These are phyloP conservation scores for Westerdykella aurantiaca DNA, from an alignment of 2,329 filamentous ascomycete species.

Conservation along the genomic window DNA sequence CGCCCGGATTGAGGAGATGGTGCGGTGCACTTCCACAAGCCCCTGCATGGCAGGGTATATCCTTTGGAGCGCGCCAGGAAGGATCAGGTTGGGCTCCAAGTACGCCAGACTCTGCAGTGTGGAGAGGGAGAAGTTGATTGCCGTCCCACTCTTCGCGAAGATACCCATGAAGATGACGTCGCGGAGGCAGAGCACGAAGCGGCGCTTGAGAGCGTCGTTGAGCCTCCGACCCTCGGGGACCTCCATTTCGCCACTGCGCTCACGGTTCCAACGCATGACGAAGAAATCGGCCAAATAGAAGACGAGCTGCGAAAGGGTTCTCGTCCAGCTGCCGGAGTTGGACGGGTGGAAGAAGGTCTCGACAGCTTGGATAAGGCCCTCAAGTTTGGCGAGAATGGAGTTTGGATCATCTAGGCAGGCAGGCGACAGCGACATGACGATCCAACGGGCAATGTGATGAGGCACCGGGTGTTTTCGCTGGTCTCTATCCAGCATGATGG, in stretches of 20 bases:
- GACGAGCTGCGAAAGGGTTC: constrained; percentile 79
- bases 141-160: constrained; percentile 88
- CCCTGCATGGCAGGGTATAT: constrained; percentile 98
- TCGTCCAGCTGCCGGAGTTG: constrained; percentile 89
- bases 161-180: constrained; percentile 98
- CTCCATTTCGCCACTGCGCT: constrained; percentile 87
- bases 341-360: constrained; percentile 99
- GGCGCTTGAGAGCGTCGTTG: constrained; percentile 71
- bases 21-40: constrained; percentile 92
- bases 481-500: constrained; percentile 83
- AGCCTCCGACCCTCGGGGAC: constrained; percentile 74
- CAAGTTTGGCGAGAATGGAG: constrained; percentile 77
- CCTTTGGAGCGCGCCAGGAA: constrained; percentile 87
- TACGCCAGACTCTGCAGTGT: constrained; percentile 85
- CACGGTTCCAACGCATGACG: constrained; percentile 94
- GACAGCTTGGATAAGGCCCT: constrained; percentile 87
- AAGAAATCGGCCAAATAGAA: constrained; percentile 94
- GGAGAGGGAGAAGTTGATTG: constrained; percentile 86
- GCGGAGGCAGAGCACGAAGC: constrained; percentile 81
- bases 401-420: constrained; percentile 68
- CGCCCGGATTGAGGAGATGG: constrained; percentile 85
- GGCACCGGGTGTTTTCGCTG: constrained; percentile 86
- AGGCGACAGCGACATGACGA: constrained; percentile 88
- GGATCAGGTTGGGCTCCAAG: constrained; percentile 82
- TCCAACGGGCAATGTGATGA: constrained; percentile 88